phyloP scores from a whole-genome alignment of 2,329 filamentous ascomycete genomes.

The Exutisphaerella laricina region DNA sequence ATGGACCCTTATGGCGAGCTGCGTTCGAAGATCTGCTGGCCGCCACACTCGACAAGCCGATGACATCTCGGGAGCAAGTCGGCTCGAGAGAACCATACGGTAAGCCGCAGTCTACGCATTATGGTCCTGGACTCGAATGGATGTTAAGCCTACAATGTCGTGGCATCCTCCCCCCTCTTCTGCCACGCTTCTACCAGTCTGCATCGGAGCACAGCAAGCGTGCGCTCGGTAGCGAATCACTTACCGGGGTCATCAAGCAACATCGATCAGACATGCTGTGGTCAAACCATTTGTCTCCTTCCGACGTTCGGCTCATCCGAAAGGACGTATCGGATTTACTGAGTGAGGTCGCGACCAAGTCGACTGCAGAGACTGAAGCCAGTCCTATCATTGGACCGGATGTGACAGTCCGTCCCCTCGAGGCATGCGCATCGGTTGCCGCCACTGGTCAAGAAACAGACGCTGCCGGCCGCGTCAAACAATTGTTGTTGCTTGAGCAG shows the following conservation, averaged over 20 bases:
- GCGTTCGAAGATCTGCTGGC: constrained; percentile 56
- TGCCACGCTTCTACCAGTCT: constrained; percentile 18
- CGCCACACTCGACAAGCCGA: constrained; percentile 35
- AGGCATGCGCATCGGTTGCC: constrained; percentile 7
- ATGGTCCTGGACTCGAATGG: constrained; percentile 32
- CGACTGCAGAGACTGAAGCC: constrained; percentile 12
- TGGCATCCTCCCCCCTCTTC: constrained; percentile 32
- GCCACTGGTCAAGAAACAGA: neutral
- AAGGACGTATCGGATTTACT: constrained; percentile 17
- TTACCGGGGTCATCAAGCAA: constrained; percentile 12
- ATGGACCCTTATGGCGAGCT: constrained; percentile 47
- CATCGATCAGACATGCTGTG: constrained; percentile 1
- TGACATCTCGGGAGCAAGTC: constrained; percentile 20
- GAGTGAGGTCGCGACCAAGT: constrained; percentile 15
- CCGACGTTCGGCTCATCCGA: neutral
- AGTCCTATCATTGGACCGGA: constrained; percentile 1
- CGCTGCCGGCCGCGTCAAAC: neutral
- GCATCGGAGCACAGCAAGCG: constrained; percentile 2
- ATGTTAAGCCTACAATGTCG: constrained; percentile 34
- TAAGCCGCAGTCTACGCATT: constrained; percentile 21
- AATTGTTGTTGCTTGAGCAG: neutral
- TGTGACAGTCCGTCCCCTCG: neutral
- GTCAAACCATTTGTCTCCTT: constrained; percentile 3
- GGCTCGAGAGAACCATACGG: constrained; percentile 18
- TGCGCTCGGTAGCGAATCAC: neutral